Base-by-base conservation (phyloP, 306 rosid species). In the Vigna angularis region DNA sequence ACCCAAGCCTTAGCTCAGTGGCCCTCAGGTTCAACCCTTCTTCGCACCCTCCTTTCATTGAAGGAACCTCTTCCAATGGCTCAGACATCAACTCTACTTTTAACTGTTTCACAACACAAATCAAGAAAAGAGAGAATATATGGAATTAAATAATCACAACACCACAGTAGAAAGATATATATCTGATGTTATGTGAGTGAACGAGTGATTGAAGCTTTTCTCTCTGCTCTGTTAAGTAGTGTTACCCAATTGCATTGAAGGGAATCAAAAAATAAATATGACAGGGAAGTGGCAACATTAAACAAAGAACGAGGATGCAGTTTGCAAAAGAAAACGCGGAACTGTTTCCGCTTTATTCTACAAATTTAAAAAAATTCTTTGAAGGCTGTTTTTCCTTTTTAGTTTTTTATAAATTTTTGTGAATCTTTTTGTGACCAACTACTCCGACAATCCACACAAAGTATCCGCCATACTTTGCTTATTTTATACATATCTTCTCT, bases 1-100 rank as follows among this genome's bases (percentile, higher is more conserved):
- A 83, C 4, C 98, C 98, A 32, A 94, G 91, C 59, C 98, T 85
- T 70, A 94, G 86, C 83, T 94, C 98, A 52, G 97, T 94, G 7
- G 94, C 97, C 76, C 83, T 94, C 28, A 92, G 89, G 88, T 94
- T 94, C 87, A 89, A 81, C 7, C 89, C 88, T 79, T 85, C 88
- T 78, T 83, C 70, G 75, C 72, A 81, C 87, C 79, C 66, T 84
- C 78, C 66, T 83, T 88, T 93, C 97, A 87, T 88, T 47, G 89
- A 80, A 81, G 91, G 78, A 83, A 85, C 77, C 88, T 87, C 90
- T 81, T 87, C 93, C 57, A 84, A 62, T 26, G 85, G 82, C 76
- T 80, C 87, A 80, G 90, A 83, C 93, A 91, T 92, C 79, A 85
- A 89, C 79, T 34, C 44, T 24, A 32, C 68, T 63, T 66, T 32